phyloP scores from a whole-genome alignment of 2,329 filamentous ascomycete genomes.

The Ophiostoma quercus region DNA sequence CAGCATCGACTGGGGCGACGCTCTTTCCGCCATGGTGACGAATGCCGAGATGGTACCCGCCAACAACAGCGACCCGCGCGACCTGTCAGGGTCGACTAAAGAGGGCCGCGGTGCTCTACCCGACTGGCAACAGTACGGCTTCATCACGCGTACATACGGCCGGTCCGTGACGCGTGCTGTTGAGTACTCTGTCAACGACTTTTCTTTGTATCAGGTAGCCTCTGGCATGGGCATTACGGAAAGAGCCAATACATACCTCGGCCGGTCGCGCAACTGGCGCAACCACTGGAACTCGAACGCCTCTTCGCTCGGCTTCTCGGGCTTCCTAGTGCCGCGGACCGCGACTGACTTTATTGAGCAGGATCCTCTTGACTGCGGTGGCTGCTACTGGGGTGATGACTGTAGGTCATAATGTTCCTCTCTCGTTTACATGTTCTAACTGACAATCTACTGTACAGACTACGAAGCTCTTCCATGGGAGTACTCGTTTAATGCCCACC shows the following conservation, averaged over 20 bases:
- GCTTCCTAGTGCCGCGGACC: neutral
- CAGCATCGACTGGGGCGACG: conserved; percentile 58
- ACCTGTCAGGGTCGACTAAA: conserved; percentile 56
- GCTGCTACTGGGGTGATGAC: conserved; percentile 7
- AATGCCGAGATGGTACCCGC: neutral
- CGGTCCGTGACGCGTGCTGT: conserved; percentile 60
- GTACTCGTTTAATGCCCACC: conserved; percentile 64
- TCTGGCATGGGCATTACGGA: conserved; percentile 43
- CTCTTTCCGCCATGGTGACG: conserved; percentile 39
- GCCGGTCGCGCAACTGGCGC: conserved; percentile 62
- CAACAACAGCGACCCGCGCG: conserved; percentile 33
- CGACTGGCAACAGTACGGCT: conserved; percentile 61
- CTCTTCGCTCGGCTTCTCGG: conserved; percentile 49
- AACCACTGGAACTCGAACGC: conserved; percentile 64
- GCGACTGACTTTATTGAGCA: neutral
- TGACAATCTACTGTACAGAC: neutral
- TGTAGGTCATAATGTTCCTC: neutral
- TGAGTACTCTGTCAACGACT: conserved; percentile 62
- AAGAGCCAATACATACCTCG: conserved; percentile 55
- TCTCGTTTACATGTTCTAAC: neutral
- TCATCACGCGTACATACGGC: conserved; percentile 57
- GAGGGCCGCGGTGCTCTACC: conserved; percentile 64
- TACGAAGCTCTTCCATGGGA: conserved; percentile 45
- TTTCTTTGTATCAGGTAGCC: conserved; percentile 61
- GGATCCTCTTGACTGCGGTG: neutral